phyloP scores from a whole-genome alignment of 139 green algal genomes.

The Limnomonas spitsbergensis region DNA sequence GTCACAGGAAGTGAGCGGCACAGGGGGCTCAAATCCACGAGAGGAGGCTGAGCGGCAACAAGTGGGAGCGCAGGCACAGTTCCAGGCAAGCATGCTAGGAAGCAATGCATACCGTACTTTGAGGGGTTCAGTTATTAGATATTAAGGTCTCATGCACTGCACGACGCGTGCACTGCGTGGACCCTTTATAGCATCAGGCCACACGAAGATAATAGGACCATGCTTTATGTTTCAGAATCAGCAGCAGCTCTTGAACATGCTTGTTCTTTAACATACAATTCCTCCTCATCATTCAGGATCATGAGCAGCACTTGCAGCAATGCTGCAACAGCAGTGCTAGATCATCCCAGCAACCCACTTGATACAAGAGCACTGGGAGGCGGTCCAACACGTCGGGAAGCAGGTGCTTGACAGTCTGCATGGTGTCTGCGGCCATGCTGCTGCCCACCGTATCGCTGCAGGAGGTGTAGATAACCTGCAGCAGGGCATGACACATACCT shows the following conservation, averaged over 20 bases:
- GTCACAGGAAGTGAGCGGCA: neutral
- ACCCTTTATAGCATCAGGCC: neutral
- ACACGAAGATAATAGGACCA: neutral
- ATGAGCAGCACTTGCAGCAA: constrained; percentile 8
- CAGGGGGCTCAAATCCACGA: no score
- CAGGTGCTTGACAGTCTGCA: constrained; percentile 52
- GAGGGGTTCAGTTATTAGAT: neutral
- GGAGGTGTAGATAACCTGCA: constrained; percentile 17
- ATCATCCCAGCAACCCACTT: constrained; percentile 30
- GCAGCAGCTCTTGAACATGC: no score
- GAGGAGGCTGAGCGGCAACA: no score
- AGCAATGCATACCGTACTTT: neutral
- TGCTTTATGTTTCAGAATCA: no score
- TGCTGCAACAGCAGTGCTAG: no score
- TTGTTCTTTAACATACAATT: neutral
- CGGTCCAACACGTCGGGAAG: constrained; percentile 54
- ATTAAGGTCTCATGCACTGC: neutral
- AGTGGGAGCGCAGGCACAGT: no score
- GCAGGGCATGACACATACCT: no score
- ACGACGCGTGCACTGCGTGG: neutral
- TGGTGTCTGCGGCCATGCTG: constrained; percentile 54
- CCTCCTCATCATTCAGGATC: neutral
- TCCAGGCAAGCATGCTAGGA: no score
- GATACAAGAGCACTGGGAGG: constrained; percentile 66
- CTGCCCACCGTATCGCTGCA: constrained; percentile 45